Evolutionary conservation across 75 land plant species (phyloP).

Genomic region (Ceratopteris richardii): DNA sequence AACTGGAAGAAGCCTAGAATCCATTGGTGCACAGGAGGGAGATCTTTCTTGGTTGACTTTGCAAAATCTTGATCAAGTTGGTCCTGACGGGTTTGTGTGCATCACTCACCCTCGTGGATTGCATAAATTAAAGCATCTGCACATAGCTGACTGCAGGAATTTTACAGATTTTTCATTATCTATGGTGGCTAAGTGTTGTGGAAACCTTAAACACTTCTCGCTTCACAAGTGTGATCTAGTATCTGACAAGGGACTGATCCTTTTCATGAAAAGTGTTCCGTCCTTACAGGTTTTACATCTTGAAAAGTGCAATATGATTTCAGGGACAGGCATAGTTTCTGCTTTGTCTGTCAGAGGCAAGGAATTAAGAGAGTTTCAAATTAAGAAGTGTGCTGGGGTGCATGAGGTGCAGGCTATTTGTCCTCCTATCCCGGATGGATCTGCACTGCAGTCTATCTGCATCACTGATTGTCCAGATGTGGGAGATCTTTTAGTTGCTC

Average conservation of each 20-base stretch:
- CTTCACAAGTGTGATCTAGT: constrained; percentile 28
- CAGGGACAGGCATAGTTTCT: constrained; percentile 10
- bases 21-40: constrained; percentile 19
- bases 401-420: neutral
- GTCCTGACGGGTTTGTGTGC: constrained; percentile 21
- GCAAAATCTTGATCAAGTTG: constrained; percentile 15
- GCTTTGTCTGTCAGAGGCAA: constrained; percentile 1
- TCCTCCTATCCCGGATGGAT: neutral
- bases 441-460: constrained; percentile 21
- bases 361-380: constrained; percentile 1
- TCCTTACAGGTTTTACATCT: constrained; percentile 19
- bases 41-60: constrained; percentile 18
- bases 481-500: constrained; percentile 16
- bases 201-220: constrained; percentile 18
- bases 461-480: constrained; percentile 23
- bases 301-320: constrained; percentile 19
- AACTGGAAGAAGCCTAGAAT: constrained; percentile 20
- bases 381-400: constrained; percentile 18
- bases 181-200: constrained; percentile 12
- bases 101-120: constrained; percentile 11
- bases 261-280: constrained; percentile 10
- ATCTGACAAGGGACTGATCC: constrained; percentile 3
- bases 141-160: constrained; percentile 9
- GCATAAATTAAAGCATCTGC: constrained; percentile 6
- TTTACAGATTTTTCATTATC: constrained; percentile 16